These are phyloP conservation scores for Physocladia obscura DNA, from an alignment of 192 early-diverging fungal genomes.

Conservation along the genomic window DNA sequence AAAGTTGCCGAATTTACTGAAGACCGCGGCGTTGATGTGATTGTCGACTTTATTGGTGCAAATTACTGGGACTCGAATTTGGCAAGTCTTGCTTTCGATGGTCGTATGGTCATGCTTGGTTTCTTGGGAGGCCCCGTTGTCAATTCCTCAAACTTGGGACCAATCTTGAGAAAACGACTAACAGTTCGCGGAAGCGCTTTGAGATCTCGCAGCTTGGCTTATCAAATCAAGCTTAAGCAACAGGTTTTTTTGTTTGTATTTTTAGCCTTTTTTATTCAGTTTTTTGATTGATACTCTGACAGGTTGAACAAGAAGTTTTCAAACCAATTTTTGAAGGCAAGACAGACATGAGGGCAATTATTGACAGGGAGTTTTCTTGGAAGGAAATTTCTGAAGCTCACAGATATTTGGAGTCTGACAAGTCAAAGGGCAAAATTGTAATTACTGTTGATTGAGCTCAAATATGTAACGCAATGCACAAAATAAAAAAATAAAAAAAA, in stretches of 20 bases:
- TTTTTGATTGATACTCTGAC: no score
- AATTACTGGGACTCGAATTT: conserved; percentile 46
- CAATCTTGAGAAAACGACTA: conserved; percentile 64
- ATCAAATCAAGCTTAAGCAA: conserved; percentile 57
- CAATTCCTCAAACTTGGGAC: conserved; percentile 42
- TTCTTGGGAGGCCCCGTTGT: conserved; percentile 65
- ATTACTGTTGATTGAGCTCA: conserved; percentile 11
- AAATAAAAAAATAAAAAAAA: no score
- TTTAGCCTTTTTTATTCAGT: no score
- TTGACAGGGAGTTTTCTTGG: conserved; percentile 69
- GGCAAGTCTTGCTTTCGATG: conserved; percentile 72
- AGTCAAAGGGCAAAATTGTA: conserved; percentile 51
- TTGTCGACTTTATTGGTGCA: conserved; percentile 82
- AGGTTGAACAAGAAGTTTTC: conserved; percentile 57
- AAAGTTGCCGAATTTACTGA: conserved; percentile 68
- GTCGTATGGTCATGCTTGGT: conserved; percentile 79
- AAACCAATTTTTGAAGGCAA: conserved; percentile 48
- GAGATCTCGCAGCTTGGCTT: conserved; percentile 61
- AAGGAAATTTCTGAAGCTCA: conserved; percentile 67
- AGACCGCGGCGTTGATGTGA: conserved; percentile 72
- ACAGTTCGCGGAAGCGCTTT: conserved; percentile 71
- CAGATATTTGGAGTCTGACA: conserved; percentile 62
- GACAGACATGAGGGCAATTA: conserved; percentile 38
- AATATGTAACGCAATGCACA: no score
- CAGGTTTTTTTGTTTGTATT: no score